Conservation (phyloP, 352 stramenopile genomes). For the Phytopythium chamaehyphon region DNA sequence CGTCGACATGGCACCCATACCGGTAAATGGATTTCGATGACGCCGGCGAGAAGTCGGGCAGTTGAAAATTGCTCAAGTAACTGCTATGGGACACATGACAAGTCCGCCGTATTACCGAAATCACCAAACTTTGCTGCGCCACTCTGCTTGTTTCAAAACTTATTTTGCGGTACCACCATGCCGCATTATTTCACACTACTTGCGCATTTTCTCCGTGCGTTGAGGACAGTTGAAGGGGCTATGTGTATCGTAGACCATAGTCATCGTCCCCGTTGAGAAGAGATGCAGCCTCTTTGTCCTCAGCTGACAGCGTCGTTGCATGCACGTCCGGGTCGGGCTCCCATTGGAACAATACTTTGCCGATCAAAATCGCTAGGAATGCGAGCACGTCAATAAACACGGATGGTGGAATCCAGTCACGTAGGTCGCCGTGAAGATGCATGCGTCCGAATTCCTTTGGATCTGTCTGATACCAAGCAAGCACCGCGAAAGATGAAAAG, state of each 20-base stretch:
- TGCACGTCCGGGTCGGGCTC: constrained; percentile 72
- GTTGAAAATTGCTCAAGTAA: no score
- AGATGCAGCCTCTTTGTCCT: constrained; percentile 81
- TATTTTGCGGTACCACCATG: no score
- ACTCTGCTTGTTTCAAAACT: no score
- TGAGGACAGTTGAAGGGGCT: constrained; percentile 13
- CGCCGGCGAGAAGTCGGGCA: no score
- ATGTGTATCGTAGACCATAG: constrained; percentile 75
- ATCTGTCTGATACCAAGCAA: constrained; percentile 78
- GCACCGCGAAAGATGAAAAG: constrained; percentile 60
- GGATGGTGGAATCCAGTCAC: constrained; percentile 69
- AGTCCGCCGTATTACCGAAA: no score
- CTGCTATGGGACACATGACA: no score
- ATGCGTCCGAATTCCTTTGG: constrained; percentile 60
- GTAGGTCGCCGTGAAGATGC: constrained; percentile 49
- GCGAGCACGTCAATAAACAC: constrained; percentile 69
- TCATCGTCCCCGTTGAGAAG: constrained; percentile 65
- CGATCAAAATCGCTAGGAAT: constrained; percentile 60
- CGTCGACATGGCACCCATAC: constrained; percentile 8
- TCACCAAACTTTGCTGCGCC: no score
- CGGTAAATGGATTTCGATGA: no score
- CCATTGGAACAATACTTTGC: constrained; percentile 80
- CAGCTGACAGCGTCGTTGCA: constrained; percentile 74
- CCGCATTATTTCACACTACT: background rate
- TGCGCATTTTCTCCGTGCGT: constrained; percentile 8